Percentiles rank a stretch among this genome's conserved stretches.
These are phyloP conservation scores for Podospora sp. DNA, from an alignment of 495 filamentous ascomycete genomes.

Conservation along the genomic window DNA sequence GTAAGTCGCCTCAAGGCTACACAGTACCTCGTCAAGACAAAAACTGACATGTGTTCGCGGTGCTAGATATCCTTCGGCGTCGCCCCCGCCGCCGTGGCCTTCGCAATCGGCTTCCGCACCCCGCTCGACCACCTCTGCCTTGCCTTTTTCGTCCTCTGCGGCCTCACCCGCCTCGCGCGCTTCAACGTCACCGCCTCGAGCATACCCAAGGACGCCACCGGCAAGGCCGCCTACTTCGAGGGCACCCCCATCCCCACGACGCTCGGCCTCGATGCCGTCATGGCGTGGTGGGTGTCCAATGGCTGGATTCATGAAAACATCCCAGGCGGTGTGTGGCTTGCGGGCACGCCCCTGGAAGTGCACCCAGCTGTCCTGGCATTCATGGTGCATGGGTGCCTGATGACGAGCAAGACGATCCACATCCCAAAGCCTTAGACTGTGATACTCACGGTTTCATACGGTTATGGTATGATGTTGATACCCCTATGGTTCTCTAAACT, in stretches of 20 bases:
- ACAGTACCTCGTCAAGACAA: background rate
- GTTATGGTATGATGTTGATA: background rate
- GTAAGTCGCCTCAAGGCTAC: constrained; percentile 52
- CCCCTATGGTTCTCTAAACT: background rate
- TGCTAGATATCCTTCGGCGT: constrained; percentile 91
- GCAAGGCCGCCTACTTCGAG: constrained; percentile 94
- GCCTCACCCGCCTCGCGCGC: constrained; percentile 87
- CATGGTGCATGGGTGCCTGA: constrained; percentile 80
- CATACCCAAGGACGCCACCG: constrained; percentile 86
- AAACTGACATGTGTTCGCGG: constrained; percentile 4
- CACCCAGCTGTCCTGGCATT: constrained; percentile 87
- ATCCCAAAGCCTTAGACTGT: constrained; percentile 82
- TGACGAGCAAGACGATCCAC: constrained; percentile 93
- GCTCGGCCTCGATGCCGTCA: constrained; percentile 73
- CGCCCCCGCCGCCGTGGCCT: constrained; percentile 81
- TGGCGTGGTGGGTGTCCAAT: constrained; percentile 85
- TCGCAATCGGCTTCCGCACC: constrained; percentile 87
- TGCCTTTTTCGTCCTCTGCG: constrained; percentile 90
- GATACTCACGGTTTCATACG: background rate
- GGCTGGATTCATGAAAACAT: constrained; percentile 78
- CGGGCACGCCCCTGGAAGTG: constrained; percentile 74
- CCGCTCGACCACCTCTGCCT: constrained; percentile 82
- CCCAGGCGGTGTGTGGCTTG: constrained; percentile 66
- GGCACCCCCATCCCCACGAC: constrained; percentile 95
- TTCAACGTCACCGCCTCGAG: constrained; percentile 93